phyloP scores from a whole-genome alignment of 441 rosid genomes.

The Syzygium malaccense region DNA sequence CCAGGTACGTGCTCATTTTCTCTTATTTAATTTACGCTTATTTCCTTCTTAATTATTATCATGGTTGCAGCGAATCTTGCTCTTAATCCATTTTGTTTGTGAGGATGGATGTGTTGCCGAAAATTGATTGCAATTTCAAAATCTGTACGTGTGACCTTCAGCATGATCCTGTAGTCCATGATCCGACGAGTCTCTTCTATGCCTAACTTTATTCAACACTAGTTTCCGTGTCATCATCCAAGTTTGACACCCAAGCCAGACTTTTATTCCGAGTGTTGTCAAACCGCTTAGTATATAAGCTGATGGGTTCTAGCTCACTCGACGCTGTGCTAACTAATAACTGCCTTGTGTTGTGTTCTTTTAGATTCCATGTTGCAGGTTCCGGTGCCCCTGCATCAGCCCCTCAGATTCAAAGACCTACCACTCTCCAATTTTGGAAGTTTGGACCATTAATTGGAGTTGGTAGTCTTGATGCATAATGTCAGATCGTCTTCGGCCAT shows the following conservation, averaged over 20 bases:
- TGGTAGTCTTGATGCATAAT: neutral
- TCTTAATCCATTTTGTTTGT: neutral
- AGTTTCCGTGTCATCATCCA: neutral
- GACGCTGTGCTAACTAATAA: neutral
- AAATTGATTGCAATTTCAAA: neutral
- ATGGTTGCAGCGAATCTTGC: neutral
- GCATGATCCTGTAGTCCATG: neutral
- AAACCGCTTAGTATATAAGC: neutral
- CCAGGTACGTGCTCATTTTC: conserved; percentile 2
- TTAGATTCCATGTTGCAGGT: neutral
- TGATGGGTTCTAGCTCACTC: neutral
- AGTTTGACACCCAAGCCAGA: neutral
- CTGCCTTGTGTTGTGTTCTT: neutral
- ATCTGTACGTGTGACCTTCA: neutral
- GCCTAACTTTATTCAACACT: neutral
- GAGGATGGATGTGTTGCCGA: neutral
- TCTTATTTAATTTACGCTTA: neutral
- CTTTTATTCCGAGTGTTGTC: neutral
- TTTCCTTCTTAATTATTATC: neutral
- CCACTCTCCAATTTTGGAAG: neutral
- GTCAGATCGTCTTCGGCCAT: neutral
- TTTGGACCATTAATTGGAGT: neutral
- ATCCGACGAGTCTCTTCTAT: neutral
- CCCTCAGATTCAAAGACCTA: conserved; percentile 4
- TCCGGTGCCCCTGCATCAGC: neutral